Conservation (phyloP, 257 asterid genomes). For the Jacaranda mimosifolia region DNA sequence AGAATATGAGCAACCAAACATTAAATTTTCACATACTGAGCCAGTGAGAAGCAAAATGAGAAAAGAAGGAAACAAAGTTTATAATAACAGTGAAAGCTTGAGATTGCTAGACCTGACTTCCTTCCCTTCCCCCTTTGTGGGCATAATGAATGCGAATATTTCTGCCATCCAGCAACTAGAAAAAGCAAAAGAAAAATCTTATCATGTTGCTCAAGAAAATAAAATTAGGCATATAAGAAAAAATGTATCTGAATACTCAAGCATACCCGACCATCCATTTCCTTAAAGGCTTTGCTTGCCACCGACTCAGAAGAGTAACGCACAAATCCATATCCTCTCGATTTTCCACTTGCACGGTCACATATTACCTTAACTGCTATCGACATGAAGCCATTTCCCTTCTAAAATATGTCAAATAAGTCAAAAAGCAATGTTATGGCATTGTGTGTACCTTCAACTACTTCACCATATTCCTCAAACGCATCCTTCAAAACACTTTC, state of each 20-base stretch:
- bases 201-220: constrained; percentile 7
- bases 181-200: constrained; percentile 23
- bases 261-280: constrained; percentile 78
- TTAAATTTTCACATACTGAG: no score
- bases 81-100: not conserved
- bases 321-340: constrained; percentile 87
- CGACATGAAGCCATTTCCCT: not conserved
- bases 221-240: not conserved
- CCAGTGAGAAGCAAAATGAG: no score
- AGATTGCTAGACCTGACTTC: constrained; percentile 31
- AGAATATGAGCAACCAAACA: no score
- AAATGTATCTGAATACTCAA: not conserved
- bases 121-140: constrained; percentile 38
- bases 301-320: constrained; percentile 54
- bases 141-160: constrained; percentile 66
- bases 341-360: constrained; percentile 70
- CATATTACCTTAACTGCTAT: constrained; percentile 78
- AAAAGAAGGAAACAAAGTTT: no score
- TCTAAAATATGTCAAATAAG: constrained; percentile 8
- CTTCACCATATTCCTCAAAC: constrained; percentile 66
- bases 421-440: not conserved
- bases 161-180: constrained; percentile 75
- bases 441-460: constrained; percentile 58
- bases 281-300: constrained; percentile 71
- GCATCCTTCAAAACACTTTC: constrained; percentile 71